These are phyloP conservation scores for Vitis amurensis DNA, from an alignment of 164 flowering plant genomes.

Conservation along the genomic window DNA sequence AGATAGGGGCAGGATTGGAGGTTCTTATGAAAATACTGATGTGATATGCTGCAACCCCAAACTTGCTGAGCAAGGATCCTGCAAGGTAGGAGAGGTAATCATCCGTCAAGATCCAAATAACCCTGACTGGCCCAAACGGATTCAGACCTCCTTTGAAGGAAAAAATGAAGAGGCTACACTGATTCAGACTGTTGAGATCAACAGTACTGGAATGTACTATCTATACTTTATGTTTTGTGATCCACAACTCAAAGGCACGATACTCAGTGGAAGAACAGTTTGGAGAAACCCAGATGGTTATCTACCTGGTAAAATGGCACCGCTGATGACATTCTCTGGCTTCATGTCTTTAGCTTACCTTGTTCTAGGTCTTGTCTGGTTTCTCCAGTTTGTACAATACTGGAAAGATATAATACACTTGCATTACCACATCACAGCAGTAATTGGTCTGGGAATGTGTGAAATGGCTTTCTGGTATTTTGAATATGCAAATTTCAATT, in stretches of 20 bases:
- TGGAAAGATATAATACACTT: constrained; percentile 79
- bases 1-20: constrained; percentile 80
- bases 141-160: constrained; percentile 65
- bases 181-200: constrained; percentile 52
- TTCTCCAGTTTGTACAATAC: constrained; percentile 62
- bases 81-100: constrained; percentile 77
- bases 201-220: constrained; percentile 82
- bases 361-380: constrained; percentile 79
- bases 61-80: constrained; percentile 50
- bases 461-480: constrained; percentile 97
- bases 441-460: constrained; percentile 91
- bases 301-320: constrained; percentile 88
- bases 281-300: constrained; percentile 92
- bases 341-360: constrained; percentile 83
- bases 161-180: constrained; percentile 45
- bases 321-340: constrained; percentile 81
- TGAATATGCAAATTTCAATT: constrained; percentile 77
- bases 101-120: constrained; percentile 47
- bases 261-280: constrained; percentile 69
- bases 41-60: constrained; percentile 64
- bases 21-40: constrained; percentile 46
- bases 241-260: constrained; percentile 60
- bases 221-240: constrained; percentile 83
- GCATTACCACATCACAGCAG: constrained; percentile 72
- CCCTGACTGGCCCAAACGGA: constrained; percentile 59